Base-by-base conservation (phyloP, 495 filamentous ascomycete species). In the Hypomontagnella submonticulosa region DNA sequence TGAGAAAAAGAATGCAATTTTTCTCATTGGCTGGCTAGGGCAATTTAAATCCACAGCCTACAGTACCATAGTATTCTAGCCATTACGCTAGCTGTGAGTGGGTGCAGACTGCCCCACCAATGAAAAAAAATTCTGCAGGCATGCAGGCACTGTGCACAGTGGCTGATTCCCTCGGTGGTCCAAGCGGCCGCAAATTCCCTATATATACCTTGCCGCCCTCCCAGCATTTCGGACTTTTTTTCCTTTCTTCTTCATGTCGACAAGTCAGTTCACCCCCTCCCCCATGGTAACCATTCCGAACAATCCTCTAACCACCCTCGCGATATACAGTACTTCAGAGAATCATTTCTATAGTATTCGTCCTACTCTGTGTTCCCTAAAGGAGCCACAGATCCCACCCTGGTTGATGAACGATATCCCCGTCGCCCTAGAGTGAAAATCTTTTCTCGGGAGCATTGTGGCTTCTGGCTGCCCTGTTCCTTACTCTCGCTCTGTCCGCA, bases 331-430 rank as follows among this genome's bases (percentile, higher is more conserved):
- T 67, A 67, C 64, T 67, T 67, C 64, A 67, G 64, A 67, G 64
- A 67, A 92, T 92, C 89, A 90, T 89, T 91, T 92, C 85, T 91
- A 91, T 89, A 92, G 89, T 90, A 88, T 81, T 90, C 84, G 88
- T 90, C 86, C 84, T 77, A 82, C 84, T 86, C 86, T 90, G 85
- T 87, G 84, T 87, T 89, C 81, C 88, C 85, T 85, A 90, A 85
- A 88, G 77, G 77, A 85, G 83, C 81, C 77, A 84, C 81, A 84
- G 83, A 85, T 77, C 78, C 82, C 80, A 84, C 82, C 82, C 83
- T 83, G 83, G 84, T 81, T 84, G 84, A 87, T 85, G 82, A 84
- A 63, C 78, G 19, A 80, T 78, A 83, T 84, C 84, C 84, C 84
- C 84, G 78, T 67, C 73, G 68, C 82, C 82, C 83, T 74, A 85